Base-by-base conservation (phyloP, 371 early-diverging fungal genomes). In the Batkoa obscura region DNA sequence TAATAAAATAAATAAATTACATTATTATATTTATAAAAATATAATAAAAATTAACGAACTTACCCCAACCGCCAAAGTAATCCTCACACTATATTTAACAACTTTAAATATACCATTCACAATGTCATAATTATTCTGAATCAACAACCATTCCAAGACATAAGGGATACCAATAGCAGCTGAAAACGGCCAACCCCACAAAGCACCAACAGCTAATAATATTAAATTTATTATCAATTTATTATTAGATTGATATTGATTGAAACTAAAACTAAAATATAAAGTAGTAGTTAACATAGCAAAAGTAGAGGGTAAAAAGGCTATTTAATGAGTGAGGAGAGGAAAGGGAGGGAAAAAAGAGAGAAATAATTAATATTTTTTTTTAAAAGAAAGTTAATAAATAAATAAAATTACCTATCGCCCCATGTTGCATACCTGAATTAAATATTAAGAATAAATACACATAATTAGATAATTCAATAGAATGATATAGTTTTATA, bases 141-240 rank as follows among this genome's bases (percentile, higher is more conserved):
- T n/a, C n/a, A n/a, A 34, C 9, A 90, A 15, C 57, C 85, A 85
- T 61, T 88, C 86, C 17, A 84, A 53, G 1, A 70, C 79, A 69
- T 84, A 84, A 31, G 91, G 91, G 12, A 90, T 59, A 0, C 81
- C 88, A 2, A 81, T 66, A 0, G 81, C 74, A 1, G 75, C 86
- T 45, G 78, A 69, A 62, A 92, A 95, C 9, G 94, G 96, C 94
- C 96, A 93, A 2, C 90, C 94, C 8, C 77, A 67, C 8, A 82
- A 60, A 1, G 79, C 77, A 17, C 83, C 89, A n/a, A 80, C 50
- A 2, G 74, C 86, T 46, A 83, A 67, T 63, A 74, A 78, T 31
- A 75, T 66, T 2, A 83, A 73, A n/a, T n/a, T n/a, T n/a, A n/a
- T n/a, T n/a, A n/a, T n/a, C n/a, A n/a, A n/a, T n/a, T n/a, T n/a